phyloP scores from a whole-genome alignment of 805 yeast species.

The Wickerhamiella sorbophila region DNA sequence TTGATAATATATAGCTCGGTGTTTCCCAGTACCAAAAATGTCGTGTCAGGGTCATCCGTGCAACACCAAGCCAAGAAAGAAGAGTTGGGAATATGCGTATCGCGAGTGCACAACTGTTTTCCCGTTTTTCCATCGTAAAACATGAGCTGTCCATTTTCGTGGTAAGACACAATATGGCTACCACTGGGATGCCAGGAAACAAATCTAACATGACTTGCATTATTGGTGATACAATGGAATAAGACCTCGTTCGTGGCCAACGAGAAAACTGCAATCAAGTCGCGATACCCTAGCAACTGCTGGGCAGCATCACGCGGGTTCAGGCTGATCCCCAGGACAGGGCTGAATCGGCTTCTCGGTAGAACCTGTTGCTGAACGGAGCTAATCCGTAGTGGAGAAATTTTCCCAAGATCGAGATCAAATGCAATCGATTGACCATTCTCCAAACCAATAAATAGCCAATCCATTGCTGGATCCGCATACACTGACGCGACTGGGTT shows the following conservation, averaged over 20 bases:
- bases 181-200: conserved; percentile 88
- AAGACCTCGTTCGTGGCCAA: conserved; percentile 42
- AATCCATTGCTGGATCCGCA: conserved; percentile 78
- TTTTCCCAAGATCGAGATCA: conserved; percentile 64
- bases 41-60: conserved; percentile 62
- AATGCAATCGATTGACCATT: conserved; percentile 61
- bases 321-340: conserved; percentile 55
- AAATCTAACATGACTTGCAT: conserved; percentile 25
- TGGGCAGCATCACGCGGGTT: conserved; percentile 85
- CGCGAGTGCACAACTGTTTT: conserved; percentile 56
- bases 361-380: conserved; percentile 49
- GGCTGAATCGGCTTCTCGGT: conserved; percentile 44
- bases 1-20: conserved; percentile 46
- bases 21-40: conserved; percentile 53
- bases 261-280: conserved; percentile 55
- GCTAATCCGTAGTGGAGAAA: conserved; percentile 52
- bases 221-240: conserved; percentile 32
- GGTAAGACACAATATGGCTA: conserved; percentile 61
- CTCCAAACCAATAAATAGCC: conserved; percentile 65
- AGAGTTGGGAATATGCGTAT: conserved; percentile 21
- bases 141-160: conserved; percentile 69
- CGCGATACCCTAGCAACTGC: conserved; percentile 56
- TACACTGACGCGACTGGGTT: conserved; percentile 55
- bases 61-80: conserved; percentile 54
- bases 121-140: conserved; percentile 90